Base-by-base conservation (phyloP, 768 basidiomycete species). In the Calocybe gangraenosa region DNA sequence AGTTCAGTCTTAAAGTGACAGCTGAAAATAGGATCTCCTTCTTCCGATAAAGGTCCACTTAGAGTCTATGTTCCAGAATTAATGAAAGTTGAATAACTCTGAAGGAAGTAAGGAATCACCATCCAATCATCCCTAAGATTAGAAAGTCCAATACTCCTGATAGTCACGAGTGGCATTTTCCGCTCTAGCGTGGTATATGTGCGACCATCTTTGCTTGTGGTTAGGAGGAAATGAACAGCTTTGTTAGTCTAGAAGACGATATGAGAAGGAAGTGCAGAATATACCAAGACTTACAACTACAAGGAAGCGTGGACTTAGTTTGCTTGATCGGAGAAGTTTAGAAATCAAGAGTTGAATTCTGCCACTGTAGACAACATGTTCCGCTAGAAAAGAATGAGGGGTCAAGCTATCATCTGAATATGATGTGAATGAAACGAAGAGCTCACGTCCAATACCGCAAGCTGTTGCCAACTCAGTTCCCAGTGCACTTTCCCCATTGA, bases 1-100 rank as follows among this genome's bases (percentile, higher is more conserved):
- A 99, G 73, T 60, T 99, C 96, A 0, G 96, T 98, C 77, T 99
- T 99, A 79, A 98, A 94, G 51, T 82, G 74, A 54, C 89, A 93
- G 51, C 81, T 86, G 59, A 99, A 75, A 47, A 97, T 72, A 0
- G 95, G 93, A 59, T 99, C 96, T 22, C 94, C 95, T 61, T 98
- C 95, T 63, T 97, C 94, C 14, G 84, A 82, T 7, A 76, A 70
- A 44, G 75, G 80, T 36, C 79, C 78, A 58, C 94, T 94, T 58
- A 98, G 65, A 1, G 76, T 79, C 92, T 51, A 15, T 19, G 19
- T 20, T 10, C 19, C 19, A 60, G 28, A 35, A 2, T 23, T 7
- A 40, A 28, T 22, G 37, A 9, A 42, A 23, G 40, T 34, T 17
- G 19, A 19, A 13, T 28, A 21, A 13, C 31, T 15, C 20, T 10